Evolutionary conservation across 2,329 filamentous ascomycete species (phyloP).

Genomic region (Calycina herbarum): DNA sequence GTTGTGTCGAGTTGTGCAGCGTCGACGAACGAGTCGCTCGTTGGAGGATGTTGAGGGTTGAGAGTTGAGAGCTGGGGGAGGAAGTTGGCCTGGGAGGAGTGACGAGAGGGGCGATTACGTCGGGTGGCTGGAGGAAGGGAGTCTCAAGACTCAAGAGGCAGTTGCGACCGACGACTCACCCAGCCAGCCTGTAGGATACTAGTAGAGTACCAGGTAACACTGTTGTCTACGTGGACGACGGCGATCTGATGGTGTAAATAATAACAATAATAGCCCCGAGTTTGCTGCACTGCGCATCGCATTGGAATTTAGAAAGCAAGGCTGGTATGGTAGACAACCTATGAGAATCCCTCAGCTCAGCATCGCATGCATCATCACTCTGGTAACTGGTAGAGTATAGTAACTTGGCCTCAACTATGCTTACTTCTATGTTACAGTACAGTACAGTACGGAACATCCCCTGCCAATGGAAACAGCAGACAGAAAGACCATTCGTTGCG

Average conservation of each 20-base stretch:
- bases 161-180: not conserved
- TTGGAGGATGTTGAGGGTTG: not conserved
- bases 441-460: not conserved
- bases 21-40: slow-evolving; percentile 1
- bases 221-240: no score
- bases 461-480: not conserved
- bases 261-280: not conserved
- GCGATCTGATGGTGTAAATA: no score
- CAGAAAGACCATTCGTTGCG: not conserved
- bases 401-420: not conserved
- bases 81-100: not conserved
- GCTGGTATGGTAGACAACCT: not conserved
- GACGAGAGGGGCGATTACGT: not conserved
- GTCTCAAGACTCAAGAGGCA: not conserved
- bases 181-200: no score
- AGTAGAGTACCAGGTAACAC: no score
- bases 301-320: not conserved
- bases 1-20: not conserved
- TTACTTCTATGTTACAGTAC: not conserved
- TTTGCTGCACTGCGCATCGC: not conserved
- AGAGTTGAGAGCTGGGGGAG: not conserved
- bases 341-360: not conserved
- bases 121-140: not conserved
- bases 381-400: not conserved
- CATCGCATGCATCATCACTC: not conserved